Percentiles rank a stretch among this genome's conserved stretches.
Conservation (phyloP, 2,329 filamentous ascomycete genomes). For the Penicillium thymicola region DNA sequence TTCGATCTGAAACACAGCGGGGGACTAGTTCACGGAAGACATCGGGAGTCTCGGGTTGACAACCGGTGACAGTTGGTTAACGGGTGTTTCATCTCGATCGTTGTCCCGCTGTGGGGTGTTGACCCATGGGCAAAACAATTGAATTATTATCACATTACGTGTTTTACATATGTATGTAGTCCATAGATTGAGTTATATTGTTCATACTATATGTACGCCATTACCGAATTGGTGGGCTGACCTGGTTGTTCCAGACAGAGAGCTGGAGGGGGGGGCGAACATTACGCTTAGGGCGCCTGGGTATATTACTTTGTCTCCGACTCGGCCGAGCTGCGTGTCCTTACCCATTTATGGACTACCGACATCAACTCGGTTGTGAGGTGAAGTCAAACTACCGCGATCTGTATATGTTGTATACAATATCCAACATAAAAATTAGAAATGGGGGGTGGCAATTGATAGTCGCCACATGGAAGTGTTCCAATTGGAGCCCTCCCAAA, state of each 20-base stretch:
- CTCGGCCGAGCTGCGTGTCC: neutral
- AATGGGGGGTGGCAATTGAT: neutral
- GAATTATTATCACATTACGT: neutral
- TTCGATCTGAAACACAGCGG: constrained; percentile 11
- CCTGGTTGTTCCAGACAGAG: neutral
- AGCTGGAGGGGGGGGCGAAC: neutral
- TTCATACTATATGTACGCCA: neutral
- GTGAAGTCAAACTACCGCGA: neutral
- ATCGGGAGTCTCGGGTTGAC: constrained; percentile 18
- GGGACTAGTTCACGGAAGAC: constrained; percentile 17
- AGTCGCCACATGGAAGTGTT: neutral
- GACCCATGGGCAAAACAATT: neutral
- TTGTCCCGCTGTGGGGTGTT: constrained; percentile 25
- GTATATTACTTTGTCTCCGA: neutral
- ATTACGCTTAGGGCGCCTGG: neutral
- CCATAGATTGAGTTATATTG: neutral
- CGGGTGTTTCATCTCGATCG: constrained; percentile 24
- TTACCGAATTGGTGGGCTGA: neutral
- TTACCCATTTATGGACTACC: neutral
- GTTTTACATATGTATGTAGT: no score
- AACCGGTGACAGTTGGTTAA: constrained; percentile 12
- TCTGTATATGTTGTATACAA: neutral
- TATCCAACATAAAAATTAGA: neutral
- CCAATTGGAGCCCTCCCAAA: neutral
- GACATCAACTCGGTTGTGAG: neutral